These are phyloP conservation scores for Penicillium paradoxum DNA, from an alignment of 495 filamentous ascomycete species.

Conservation along the genomic window DNA sequence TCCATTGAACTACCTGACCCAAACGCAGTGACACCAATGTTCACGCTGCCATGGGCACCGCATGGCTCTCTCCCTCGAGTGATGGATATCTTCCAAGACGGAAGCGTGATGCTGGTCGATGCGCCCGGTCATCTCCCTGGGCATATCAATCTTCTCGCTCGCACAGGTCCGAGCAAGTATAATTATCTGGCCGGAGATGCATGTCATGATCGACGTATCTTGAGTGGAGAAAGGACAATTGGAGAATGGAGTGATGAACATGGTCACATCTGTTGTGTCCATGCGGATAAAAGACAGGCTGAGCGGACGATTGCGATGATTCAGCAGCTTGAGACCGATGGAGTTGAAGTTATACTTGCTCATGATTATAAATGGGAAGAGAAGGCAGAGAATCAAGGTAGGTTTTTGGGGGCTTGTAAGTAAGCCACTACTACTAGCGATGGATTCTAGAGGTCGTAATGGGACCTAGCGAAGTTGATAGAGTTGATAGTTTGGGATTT, in stretches of 20 bases:
- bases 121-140: constrained; percentile 43
- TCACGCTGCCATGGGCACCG: neutral
- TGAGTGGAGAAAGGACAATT: constrained; percentile 35
- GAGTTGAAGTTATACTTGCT: constrained; percentile 9
- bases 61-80: neutral
- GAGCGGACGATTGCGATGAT: constrained; percentile 11
- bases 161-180: constrained; percentile 8
- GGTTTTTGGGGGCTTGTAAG: neutral
- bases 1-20: neutral
- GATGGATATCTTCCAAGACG: constrained; percentile 37
- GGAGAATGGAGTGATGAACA: constrained; percentile 34
- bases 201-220: constrained; percentile 40
- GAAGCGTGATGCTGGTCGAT: constrained; percentile 33
- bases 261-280: constrained; percentile 38
- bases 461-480: no score
- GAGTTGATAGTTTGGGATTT: neutral
- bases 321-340: neutral
- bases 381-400: neutral
- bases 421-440: neutral
- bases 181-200: constrained; percentile 44
- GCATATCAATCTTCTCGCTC: constrained; percentile 41
- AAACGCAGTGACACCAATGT: neutral
- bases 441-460: neutral
- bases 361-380: constrained; percentile 5
- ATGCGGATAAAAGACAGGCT: constrained; percentile 16